Evolutionary conservation across 495 filamentous ascomycete genomes (phyloP).

Genomic region (Halenospora varia): DNA sequence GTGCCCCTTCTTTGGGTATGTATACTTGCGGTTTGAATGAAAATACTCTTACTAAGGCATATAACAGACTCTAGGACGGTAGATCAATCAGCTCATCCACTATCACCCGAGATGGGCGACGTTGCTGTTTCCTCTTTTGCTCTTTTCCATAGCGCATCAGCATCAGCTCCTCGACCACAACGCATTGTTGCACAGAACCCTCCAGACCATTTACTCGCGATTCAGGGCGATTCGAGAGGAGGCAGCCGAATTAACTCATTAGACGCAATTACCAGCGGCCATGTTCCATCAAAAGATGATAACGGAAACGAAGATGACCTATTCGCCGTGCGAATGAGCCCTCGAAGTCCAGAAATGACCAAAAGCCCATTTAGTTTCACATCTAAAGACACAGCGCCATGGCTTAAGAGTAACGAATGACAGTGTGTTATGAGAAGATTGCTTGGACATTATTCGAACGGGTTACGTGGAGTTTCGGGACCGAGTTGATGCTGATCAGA

Average conservation of each 20-base stretch:
- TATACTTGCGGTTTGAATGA: neutral
- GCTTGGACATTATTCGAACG: neutral
- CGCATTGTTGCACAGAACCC: constrained; percentile 38
- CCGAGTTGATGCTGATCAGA: constrained; percentile 1
- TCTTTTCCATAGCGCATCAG: constrained; percentile 43
- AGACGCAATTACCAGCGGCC: constrained; percentile 39
- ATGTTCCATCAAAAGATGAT: constrained; percentile 29
- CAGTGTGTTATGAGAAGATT: neutral
- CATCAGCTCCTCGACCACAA: constrained; percentile 28
- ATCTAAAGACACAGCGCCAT: constrained; percentile 19
- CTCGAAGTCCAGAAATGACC: constrained; percentile 71
- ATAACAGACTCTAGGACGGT: neutral
- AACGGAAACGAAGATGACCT: constrained; percentile 64
- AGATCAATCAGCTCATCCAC: constrained; percentile 33
- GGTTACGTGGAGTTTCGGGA: constrained; percentile 11
- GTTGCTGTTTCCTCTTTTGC: constrained; percentile 64
- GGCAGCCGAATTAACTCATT: constrained; percentile 33
- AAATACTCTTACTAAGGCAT: no score
- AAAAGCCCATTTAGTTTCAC: constrained; percentile 64
- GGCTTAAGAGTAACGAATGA: constrained; percentile 19
- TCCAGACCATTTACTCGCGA: constrained; percentile 37
- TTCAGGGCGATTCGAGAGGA: constrained; percentile 28
- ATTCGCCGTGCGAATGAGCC: constrained; percentile 77
- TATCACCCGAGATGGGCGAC: constrained; percentile 59
- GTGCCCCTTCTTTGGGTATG: constrained; percentile 16